A percentile compares a stretch with the other conserved stretches of the same genome.
Conservation (phyloP, 164 flowering plant genomes). For the Magnolia officinalis region DNA sequence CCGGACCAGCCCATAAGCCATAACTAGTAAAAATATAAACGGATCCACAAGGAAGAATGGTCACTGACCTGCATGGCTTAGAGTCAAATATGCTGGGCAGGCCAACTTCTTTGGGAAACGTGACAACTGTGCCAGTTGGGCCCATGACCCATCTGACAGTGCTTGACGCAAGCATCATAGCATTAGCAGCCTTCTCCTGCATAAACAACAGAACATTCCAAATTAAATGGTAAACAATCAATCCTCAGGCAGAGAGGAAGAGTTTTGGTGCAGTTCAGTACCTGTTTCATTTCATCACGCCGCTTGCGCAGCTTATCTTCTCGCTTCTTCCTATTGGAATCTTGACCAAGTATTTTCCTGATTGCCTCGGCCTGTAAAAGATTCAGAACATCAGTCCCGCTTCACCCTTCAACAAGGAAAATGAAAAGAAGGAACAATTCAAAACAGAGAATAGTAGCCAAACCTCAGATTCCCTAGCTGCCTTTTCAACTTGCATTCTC, state of each 20-base stretch:
- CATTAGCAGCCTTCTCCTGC: constrained; percentile 13
- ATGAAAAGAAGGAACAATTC: neutral
- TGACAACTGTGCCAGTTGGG: constrained; percentile 14
- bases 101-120: constrained; percentile 10
- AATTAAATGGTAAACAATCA: neutral
- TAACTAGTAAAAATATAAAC: neutral
- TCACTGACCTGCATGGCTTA: constrained; percentile 10
- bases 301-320: constrained; percentile 9
- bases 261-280: neutral
- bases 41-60: neutral
- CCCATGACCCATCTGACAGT: constrained; percentile 17
- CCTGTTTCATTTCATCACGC: constrained; percentile 13
- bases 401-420: neutral
- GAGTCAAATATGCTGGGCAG: constrained; percentile 16
- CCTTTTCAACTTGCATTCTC: constrained; percentile 19
- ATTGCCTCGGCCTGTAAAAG: constrained; percentile 17
- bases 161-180: neutral
- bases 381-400: neutral
- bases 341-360: constrained; percentile 18
- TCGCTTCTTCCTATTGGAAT: constrained; percentile 13
- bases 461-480: constrained; percentile 15
- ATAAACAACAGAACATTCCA: neutral
- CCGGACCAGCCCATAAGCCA: neutral
- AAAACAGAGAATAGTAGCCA: neutral
- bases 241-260: neutral